Evolutionary conservation across 208 protist species (phyloP).

Genomic region (Acanthamoeba castellanii): DNA sequence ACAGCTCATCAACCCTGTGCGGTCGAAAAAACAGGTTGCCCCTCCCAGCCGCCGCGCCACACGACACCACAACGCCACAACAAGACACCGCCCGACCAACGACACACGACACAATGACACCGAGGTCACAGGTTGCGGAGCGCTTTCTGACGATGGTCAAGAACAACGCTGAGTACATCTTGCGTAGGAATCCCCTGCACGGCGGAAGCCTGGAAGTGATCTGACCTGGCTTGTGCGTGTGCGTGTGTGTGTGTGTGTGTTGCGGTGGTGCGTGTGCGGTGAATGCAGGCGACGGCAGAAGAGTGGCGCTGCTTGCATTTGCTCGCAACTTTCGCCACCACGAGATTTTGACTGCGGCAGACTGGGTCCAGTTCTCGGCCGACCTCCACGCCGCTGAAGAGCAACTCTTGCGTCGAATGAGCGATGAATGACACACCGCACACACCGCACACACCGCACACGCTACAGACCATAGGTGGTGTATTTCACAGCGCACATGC

Average conservation of each 20-base stretch:
- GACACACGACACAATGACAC: background rate
- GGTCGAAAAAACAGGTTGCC: background rate
- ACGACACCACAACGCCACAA: background rate
- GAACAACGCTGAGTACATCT: background rate
- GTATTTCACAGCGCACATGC: background rate
- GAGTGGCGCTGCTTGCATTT: background rate
- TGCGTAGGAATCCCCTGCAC: background rate
- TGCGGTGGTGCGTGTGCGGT: background rate
- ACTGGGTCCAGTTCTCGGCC: background rate
- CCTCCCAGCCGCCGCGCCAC: too few species aligned
- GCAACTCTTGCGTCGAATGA: background rate
- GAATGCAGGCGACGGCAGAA: background rate
- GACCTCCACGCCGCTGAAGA: background rate
- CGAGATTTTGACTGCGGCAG: background rate
- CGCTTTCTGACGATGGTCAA: background rate
- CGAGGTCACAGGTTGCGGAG: background rate
- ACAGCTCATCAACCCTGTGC: background rate
- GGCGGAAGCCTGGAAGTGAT: background rate
- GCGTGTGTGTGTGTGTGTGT: too few species aligned
- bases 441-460: background rate
- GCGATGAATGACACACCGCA: background rate
- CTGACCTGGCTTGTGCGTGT: too few species aligned
- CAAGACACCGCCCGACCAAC: background rate
- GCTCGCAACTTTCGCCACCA: background rate
- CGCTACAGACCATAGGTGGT: background rate